Percentiles rank a stretch among this genome's conserved stretches.
phyloP scores from a whole-genome alignment of 2,329 filamentous ascomycete genomes.

The Aspergillus latus region DNA sequence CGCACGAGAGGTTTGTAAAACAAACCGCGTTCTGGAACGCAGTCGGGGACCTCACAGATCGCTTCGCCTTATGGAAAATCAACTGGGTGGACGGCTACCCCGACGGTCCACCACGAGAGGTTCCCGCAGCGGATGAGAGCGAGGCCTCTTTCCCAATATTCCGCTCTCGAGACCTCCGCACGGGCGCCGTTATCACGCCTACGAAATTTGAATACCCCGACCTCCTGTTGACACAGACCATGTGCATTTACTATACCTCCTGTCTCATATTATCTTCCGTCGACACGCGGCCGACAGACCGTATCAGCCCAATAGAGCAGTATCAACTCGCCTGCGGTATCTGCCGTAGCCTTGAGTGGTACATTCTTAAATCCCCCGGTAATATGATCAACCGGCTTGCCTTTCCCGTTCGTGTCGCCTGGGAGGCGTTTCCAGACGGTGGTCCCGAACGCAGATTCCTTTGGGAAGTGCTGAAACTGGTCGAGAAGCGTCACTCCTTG shows the following conservation, averaged over 20 bases:
- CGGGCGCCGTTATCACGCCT: conserved; percentile 31
- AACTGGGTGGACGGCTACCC: conserved; percentile 34
- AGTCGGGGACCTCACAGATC: conserved; percentile 33
- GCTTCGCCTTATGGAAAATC: conserved; percentile 33
- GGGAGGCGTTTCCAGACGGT: conserved; percentile 36
- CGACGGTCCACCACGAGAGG: conserved; percentile 31
- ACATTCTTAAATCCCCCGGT: conserved; percentile 35
- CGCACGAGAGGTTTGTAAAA: conserved; percentile 35
- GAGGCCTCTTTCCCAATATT: conserved; percentile 36
- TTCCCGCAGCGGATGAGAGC: conserved; percentile 19
- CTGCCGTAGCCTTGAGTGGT: conserved; percentile 37
- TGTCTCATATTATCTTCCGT: conserved; percentile 36
- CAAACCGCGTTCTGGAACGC: conserved; percentile 36
- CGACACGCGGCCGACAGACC: conserved; percentile 32
- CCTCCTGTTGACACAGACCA: conserved; percentile 37
- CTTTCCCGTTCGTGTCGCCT: conserved; percentile 38
- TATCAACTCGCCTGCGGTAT: conserved; percentile 38
- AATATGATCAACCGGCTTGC: conserved; percentile 44
- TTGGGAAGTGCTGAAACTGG: conserved; percentile 33
- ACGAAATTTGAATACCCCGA: conserved; percentile 37
- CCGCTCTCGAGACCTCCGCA: conserved; percentile 34
- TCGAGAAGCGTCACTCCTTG: conserved; percentile 36
- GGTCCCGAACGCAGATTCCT: conserved; percentile 36
- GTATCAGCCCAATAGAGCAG: conserved; percentile 32
- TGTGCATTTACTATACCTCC: conserved; percentile 37